These are phyloP conservation scores for Papiliotrema laurentii DNA, from an alignment of 1,284 basidiomycete species.

Conservation along the genomic window DNA sequence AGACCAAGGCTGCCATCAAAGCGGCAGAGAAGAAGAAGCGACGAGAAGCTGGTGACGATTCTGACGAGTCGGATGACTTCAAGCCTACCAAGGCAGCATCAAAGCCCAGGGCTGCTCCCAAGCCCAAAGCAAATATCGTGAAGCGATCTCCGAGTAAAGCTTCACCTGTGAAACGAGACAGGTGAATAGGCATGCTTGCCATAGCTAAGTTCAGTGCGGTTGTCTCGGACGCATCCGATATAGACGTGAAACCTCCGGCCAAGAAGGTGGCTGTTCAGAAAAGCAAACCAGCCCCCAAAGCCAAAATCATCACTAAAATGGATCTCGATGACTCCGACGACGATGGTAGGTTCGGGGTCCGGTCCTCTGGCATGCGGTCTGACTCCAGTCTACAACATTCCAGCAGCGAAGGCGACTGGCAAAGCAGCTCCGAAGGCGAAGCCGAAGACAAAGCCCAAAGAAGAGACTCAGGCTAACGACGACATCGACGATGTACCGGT, in stretches of 20 bases:
- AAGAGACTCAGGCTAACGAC: neutral
- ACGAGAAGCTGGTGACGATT: slow-evolving; percentile 53
- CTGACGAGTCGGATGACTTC: slow-evolving; percentile 64
- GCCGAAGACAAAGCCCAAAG: slow-evolving; percentile 7
- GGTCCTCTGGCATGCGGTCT: no score
- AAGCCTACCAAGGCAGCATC: slow-evolving; percentile 60
- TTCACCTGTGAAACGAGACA: slow-evolving; percentile 8
- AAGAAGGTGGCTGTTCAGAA: slow-evolving; percentile 45
- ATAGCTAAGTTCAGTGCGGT: slow-evolving; percentile 5
- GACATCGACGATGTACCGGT: neutral
- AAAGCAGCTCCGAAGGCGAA: slow-evolving; percentile 16
- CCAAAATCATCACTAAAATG: no score
- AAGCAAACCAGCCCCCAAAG: no score
- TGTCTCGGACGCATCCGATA: slow-evolving; percentile 25
- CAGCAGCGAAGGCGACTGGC: slow-evolving; percentile 25
- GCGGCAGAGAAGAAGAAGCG: slow-evolving; percentile 56
- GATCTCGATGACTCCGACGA: slow-evolving; percentile 13
- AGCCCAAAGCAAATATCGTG: slow-evolving; percentile 31
- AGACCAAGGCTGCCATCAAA: slow-evolving; percentile 57
- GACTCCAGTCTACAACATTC: slow-evolving; percentile 19
- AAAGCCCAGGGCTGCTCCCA: slow-evolving; percentile 50
- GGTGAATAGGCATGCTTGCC: slow-evolving; percentile 1
- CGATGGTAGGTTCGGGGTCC: no score
- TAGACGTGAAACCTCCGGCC: slow-evolving; percentile 24
- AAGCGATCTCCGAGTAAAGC: slow-evolving; percentile 18